Percentiles rank a stretch among this genome's conserved stretches.
These are phyloP conservation scores for Trifolium dubium DNA, from an alignment of 306 rosid genomes.

Conservation along the genomic window DNA sequence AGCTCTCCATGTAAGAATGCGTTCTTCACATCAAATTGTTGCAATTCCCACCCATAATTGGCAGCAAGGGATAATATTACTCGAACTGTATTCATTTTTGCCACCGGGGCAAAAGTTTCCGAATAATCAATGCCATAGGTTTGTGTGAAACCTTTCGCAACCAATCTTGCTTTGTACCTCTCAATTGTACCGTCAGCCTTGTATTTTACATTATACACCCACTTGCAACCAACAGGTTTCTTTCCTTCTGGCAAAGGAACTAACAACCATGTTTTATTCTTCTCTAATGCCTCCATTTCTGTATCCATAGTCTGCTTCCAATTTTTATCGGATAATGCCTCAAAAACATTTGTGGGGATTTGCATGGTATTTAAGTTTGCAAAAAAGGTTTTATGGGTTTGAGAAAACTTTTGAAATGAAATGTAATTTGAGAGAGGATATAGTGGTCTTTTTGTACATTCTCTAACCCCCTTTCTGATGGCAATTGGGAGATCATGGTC, in stretches of 20 bases:
- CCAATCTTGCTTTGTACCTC: too few species aligned
- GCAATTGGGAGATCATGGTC: neutral
- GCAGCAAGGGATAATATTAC: too few species aligned
- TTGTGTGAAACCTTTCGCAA: too few species aligned
- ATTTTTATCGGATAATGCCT: neutral
- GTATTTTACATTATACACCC: neutral
- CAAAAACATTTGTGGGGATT: neutral
- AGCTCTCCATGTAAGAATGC: too few species aligned
- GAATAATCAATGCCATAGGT: too few species aligned
- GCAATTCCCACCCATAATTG: too few species aligned
- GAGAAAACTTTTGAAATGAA: too few species aligned
- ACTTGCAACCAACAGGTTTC: neutral
- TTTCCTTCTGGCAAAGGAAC: neutral
- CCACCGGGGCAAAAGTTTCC: too few species aligned
- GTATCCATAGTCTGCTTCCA: neutral
- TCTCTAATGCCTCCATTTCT: neutral
- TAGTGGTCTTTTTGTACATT: neutral
- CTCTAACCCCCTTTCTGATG: neutral
- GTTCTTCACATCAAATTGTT: too few species aligned
- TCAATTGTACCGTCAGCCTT: neutral
- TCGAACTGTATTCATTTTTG: too few species aligned
- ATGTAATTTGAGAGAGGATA: constrained; percentile 4
- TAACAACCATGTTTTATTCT: neutral
- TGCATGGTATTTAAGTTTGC: neutral
- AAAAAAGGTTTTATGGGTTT: neutral